Conservation (phyloP, 352 stramenopile genomes). For the Phytophthora colocasiae region DNA sequence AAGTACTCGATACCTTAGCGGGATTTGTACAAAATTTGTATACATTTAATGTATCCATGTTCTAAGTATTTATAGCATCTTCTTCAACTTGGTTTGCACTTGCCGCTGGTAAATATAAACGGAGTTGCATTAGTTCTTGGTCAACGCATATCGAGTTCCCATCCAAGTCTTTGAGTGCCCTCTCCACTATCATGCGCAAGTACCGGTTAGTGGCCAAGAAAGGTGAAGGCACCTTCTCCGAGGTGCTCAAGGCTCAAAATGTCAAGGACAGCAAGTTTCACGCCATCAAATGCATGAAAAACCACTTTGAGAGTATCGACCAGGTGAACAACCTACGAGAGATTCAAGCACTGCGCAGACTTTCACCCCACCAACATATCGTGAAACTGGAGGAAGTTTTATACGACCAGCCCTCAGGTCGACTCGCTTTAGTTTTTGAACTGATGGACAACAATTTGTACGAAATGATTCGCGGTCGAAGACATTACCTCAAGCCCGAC, state of each 20-base stretch:
- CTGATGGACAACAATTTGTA: slow-evolving; percentile 97
- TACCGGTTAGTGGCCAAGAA: slow-evolving; percentile 96
- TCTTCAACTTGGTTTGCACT: background rate
- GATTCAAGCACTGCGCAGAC: slow-evolving; percentile 93
- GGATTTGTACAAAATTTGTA: too few relatives aligned
- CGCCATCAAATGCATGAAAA: slow-evolving; percentile 99
- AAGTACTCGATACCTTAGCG: too few relatives aligned
- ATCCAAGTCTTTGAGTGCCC: too few relatives aligned
- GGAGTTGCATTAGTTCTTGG: slow-evolving; percentile 1
- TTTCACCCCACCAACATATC: slow-evolving; percentile 95
- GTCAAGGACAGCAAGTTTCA: slow-evolving; percentile 95
- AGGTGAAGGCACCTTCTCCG: slow-evolving; percentile 96
- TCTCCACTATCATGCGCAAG: slow-evolving; percentile 75
- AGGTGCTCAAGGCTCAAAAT: slow-evolving; percentile 94
- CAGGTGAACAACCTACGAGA: slow-evolving; percentile 97
- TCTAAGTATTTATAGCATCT: too few relatives aligned
- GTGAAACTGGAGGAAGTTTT: slow-evolving; percentile 97
- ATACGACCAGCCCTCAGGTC: slow-evolving; percentile 91
- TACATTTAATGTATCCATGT: too few relatives aligned
- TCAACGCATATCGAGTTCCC: background rate
- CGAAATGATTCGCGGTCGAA: slow-evolving; percentile 93
- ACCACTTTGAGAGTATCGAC: slow-evolving; percentile 95
- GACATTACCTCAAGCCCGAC: slow-evolving; percentile 89
- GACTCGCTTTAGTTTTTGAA: slow-evolving; percentile 96
- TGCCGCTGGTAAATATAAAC: slow-evolving; percentile 20